Evolutionary conservation across 2,329 filamentous ascomycete species (phyloP), one percentile per base, ranked within the genome.

Genomic region (Monilinia fructicola): DNA sequence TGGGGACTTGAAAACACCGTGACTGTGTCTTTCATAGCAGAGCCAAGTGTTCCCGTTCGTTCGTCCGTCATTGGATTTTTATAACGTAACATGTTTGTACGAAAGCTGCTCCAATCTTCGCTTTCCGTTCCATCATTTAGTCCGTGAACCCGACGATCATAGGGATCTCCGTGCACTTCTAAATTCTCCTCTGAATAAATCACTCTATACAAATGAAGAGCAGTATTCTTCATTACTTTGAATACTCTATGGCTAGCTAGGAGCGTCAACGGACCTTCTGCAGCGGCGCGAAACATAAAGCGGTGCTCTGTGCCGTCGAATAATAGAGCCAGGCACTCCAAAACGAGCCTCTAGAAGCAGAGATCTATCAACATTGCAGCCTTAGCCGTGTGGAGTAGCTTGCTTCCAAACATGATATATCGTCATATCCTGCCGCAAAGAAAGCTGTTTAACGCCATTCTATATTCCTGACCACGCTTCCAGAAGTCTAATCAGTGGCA

Each of bases 381-480:
- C 11, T 3, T 26, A 56, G 23, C n/a, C 26, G 2, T 26, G 9
- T 53, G 12, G 12, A 40, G 38, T 12, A 40, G 38, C 38, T 40
- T 40, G 38, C 14, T 18, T 53, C 5, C 12, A 53, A 28, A 53
- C 4, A 1, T 21, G 28, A 28, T 6, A 1, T 21, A 3, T 28
- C 9, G 0, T 21, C 0, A 28, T 12, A 1, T 44, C 1, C 9
- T 1, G 28, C 1, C 1, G 9, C 21, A 58, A 21, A 2, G 16
- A 21, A 46, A 58, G 26, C 10, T 46, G 21, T 44, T 59, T 23
- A 7, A 59, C 5, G 4, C 55, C 40, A 7, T 35, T 9, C 11
- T 18, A 3, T 9, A n/a, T n/a, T 1, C 18, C 26, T 59, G 18
- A 16, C 5, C 16, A 23, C 11, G 18, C 16, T 14, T 14, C 12